Base-by-base conservation (phyloP, 1,139 yeast species). In the Kodamaea anthophila region DNA sequence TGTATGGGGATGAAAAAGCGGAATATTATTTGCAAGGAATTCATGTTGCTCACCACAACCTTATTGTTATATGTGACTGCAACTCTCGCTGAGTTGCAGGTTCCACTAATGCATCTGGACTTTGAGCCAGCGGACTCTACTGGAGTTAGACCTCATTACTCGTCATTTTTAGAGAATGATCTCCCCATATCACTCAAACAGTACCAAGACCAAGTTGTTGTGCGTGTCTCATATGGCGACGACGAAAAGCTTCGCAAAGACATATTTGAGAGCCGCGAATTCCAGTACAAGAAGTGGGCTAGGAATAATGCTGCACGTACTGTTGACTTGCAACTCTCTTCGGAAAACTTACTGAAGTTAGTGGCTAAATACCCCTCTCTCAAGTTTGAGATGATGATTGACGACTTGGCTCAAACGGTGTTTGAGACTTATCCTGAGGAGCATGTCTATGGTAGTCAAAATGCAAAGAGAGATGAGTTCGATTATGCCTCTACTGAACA, bases 321-420 rank as follows among this genome's bases (percentile, higher is more conserved):
- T 3, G 44, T 65, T 9, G 73, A 66, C 40, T 36, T 66, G 11
- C 69, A 65, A 39, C 44, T 64, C 4, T 39, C 42, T 28, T 46
- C 43, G 15, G 45, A 36, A 1, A 46, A 51, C 21, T 44, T 60
- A 30, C 35, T 30, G 7, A 40, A 46, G 21, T 40, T 65, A 23
- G 26, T 41, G 11, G 44, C 46, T 14, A 38, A 41, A 18, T 50
- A 47, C 31, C 40, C 43, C 4, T 34, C 35, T 9, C 27, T 58
- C 23, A 29, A 48, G 4, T 62, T 53, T 35, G 39, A 56, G 9
- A 44, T 65, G 5, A 53, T 79, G n/a, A 66, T 81, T 24, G 60
- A 58, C 1, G 83, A 81, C 45, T 56, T 81, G 35, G 61, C 81
- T 1, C 77, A 72, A 42, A 55, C 63, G 1, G 61, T 80, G 1